Percentiles rank a stretch among this genome's conserved stretches.
These are phyloP conservation scores for Mollisia scopiformis DNA, from an alignment of 2,329 filamentous ascomycete genomes.

Conservation along the genomic window DNA sequence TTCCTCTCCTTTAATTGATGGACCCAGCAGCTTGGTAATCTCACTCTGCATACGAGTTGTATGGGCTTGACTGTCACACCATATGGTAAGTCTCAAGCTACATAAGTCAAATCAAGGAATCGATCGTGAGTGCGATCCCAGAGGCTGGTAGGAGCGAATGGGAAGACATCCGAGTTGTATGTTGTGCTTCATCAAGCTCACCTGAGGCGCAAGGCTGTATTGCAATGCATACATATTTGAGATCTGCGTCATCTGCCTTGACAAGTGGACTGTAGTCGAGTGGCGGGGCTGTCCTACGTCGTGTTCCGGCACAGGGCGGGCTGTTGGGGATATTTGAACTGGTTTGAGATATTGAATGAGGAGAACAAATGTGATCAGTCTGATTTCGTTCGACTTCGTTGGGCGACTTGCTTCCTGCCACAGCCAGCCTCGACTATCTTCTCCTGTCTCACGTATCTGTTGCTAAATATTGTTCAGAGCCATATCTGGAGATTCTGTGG, in stretches of 20 bases:
- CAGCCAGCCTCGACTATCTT: neutral
- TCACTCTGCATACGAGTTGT: neutral
- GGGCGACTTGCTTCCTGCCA: neutral
- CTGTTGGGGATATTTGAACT: neutral
- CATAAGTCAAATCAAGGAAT: neutral
- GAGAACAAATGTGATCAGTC: conserved; percentile 3
- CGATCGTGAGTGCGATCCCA: neutral
- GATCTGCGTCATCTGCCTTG: neutral
- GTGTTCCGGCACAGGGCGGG: neutral
- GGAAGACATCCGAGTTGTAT: conserved; percentile 9
- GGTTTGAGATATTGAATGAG: neutral
- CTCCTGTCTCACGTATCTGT: too few relatives aligned
- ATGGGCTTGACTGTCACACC: neutral
- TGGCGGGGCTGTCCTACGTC: neutral
- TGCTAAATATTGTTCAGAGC: too few relatives aligned
- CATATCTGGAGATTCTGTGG: too few relatives aligned
- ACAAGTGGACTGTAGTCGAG: neutral
- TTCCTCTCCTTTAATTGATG: neutral
- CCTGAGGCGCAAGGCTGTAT: neutral
- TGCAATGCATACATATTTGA: neutral
- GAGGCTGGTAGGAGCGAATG: conserved; percentile 7
- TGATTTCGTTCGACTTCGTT: neutral
- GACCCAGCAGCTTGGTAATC: neutral
- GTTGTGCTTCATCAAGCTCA: conserved; percentile 6
- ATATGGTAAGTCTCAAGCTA: neutral